Evolutionary conservation across 495 filamentous ascomycete genomes (phyloP), one percentile per base, ranked within the genome.

Genomic region (Daldinia decipiens): DNA sequence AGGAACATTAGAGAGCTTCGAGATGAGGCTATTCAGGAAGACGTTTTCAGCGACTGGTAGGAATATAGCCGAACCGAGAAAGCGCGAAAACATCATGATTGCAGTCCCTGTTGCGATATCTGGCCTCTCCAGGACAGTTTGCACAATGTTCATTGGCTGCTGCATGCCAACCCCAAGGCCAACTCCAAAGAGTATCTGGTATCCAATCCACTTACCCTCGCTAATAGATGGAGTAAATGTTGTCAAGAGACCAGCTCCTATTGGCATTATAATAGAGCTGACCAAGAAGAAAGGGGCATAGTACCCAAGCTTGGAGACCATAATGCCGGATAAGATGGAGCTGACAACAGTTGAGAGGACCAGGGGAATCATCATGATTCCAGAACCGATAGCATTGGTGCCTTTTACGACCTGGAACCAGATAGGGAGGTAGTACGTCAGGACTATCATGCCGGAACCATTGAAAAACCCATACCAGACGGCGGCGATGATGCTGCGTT

Each of bases 391-490:
- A 0, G 88, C 84, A 0, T 78, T 79, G 4, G 78, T 76, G 2
- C 81, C 84, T 50, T 87, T 84, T 54, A 88, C 84, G 7, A 86
- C 86, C 74, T 94, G 92, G 77, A 93, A 92, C 85, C 87, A 93
- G 43, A 92, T 82, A 0, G 89, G 89, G 4, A 92, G 76, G 50
- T 85, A 89, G 73, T 88, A 91, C 79, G 87, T 86, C 57, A 75
- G 53, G 13, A 88, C 71, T 72, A 92, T 89, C 76, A 93, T 88
- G 0, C 82, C 73, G 9, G 81, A 84, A 21, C 88, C 83, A 27
- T 87, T 62, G 61, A 81, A 79, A 69, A 85, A 80, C 1, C 84
- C 71, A 74, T 86, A 91, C 52, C 83, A 83, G 0, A 83, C 58
- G 0, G 84, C 81, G 3, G 81, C 80, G 65, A 85, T 84, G 15